Evolutionary conservation across 2,329 filamentous ascomycete genomes (phyloP).

Genomic region (Onygena corvina): DNA sequence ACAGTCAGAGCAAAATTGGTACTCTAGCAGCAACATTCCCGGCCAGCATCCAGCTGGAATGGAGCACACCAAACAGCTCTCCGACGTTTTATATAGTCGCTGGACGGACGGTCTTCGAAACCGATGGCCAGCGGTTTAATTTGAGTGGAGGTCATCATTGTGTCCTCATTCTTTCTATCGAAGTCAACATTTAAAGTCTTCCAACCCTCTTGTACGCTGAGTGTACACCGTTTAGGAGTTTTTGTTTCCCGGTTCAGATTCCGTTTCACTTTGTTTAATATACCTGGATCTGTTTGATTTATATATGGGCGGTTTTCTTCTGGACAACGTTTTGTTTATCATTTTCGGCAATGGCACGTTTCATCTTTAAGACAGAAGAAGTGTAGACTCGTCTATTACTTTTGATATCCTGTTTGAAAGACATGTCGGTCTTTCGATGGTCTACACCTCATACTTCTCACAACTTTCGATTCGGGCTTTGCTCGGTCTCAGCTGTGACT

Average conservation of each 20-base stretch:
- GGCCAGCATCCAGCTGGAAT: constrained; percentile 57
- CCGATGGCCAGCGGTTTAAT: constrained; percentile 45
- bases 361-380: background rate
- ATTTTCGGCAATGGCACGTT: background rate
- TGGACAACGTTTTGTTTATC: background rate
- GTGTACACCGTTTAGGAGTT: background rate
- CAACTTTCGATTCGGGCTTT: too few relatives aligned
- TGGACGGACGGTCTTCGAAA: constrained; percentile 76
- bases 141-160: background rate
- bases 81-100: constrained; percentile 77
- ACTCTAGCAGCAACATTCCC: constrained; percentile 37
- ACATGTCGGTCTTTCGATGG: too few relatives aligned
- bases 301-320: background rate
- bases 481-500: too few relatives aligned
- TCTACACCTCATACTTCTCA: too few relatives aligned
- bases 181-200: background rate
- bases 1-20: constrained; percentile 28
- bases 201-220: background rate
- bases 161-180: too few relatives aligned
- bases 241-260: background rate
- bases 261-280: background rate
- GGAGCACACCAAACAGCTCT: constrained; percentile 83
- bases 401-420: too few relatives aligned
- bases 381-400: background rate
- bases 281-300: background rate